phyloP scores from a whole-genome alignment of 495 filamentous ascomycete species.

The Umbilicaria muhlenbergii region DNA sequence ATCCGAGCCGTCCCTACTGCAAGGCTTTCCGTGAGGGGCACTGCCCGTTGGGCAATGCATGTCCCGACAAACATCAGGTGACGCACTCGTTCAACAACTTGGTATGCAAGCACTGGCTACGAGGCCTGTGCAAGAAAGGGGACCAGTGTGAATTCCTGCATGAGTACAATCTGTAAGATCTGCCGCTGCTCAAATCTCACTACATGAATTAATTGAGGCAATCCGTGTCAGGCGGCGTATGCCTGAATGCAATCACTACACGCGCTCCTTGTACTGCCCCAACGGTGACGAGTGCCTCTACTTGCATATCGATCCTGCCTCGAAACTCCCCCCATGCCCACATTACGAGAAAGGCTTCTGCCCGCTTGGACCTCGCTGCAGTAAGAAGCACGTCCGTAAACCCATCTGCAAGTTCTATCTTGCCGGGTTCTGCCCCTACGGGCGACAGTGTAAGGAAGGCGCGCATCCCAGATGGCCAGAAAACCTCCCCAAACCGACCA shows the following conservation, averaged over 20 bases:
- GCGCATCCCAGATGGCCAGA: slow-evolving; percentile 67
- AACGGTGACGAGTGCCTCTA: slow-evolving; percentile 97
- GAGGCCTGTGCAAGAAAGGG: slow-evolving; percentile 94
- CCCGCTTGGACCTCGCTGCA: slow-evolving; percentile 70
- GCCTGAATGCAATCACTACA: slow-evolving; percentile 91
- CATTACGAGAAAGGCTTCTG: slow-evolving; percentile 96
- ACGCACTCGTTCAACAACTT: slow-evolving; percentile 39
- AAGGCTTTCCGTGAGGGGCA: slow-evolving; percentile 64
- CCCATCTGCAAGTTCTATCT: slow-evolving; percentile 71
- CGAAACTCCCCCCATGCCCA: slow-evolving; percentile 69
- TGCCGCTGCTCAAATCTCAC: not conserved
- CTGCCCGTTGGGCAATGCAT: slow-evolving; percentile 62
- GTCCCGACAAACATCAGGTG: slow-evolving; percentile 48
- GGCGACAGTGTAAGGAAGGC: slow-evolving; percentile 55
- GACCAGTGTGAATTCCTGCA: slow-evolving; percentile 91
- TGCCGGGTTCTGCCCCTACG: slow-evolving; percentile 88
- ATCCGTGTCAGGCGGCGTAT: slow-evolving; percentile 46
- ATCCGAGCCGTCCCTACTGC: slow-evolving; percentile 60
- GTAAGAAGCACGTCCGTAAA: slow-evolving; percentile 69
- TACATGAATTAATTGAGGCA: not conserved
- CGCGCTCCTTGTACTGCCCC: slow-evolving; percentile 78
- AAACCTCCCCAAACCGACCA: slow-evolving; percentile 56
- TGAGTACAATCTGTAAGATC: slow-evolving; percentile 70
- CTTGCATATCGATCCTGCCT: slow-evolving; percentile 76
- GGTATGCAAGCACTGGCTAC: slow-evolving; percentile 97